These are phyloP conservation scores for Pythium aphanidermatum DNA, from an alignment of 352 stramenopile genomes.

Conservation along the genomic window DNA sequence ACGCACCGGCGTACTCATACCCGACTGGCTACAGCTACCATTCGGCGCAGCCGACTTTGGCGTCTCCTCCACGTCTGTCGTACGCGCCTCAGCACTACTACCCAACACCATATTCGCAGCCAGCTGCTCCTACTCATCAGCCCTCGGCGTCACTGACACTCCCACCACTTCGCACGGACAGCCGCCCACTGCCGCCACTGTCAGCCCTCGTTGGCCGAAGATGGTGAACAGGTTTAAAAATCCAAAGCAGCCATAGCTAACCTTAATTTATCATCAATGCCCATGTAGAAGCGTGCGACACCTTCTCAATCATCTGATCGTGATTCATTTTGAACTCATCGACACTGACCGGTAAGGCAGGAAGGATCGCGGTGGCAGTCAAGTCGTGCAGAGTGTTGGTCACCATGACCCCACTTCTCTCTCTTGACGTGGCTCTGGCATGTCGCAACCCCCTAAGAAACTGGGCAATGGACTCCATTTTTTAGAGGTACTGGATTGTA, in stretches of 20 bases:
- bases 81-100: constrained; percentile 4
- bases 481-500: too few relatives aligned
- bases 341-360: too few relatives aligned
- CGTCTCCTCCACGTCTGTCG: background rate
- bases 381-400: too few relatives aligned
- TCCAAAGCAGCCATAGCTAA: background rate
- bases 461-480: too few relatives aligned
- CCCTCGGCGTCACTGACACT: background rate
- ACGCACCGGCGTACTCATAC: background rate
- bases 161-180: constrained; percentile 15
- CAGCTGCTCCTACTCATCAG: background rate
- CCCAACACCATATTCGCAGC: background rate
- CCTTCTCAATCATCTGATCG: too few relatives aligned
- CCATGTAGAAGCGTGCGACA: too few relatives aligned
- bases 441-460: too few relatives aligned
- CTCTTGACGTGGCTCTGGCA: too few relatives aligned
- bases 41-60: background rate
- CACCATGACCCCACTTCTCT: too few relatives aligned
- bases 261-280: constrained; percentile 21
- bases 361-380: too few relatives aligned
- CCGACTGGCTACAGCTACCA: constrained; percentile 11
- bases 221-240: constrained; percentile 4
- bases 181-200: constrained; percentile 12
- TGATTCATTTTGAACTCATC: too few relatives aligned
- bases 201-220: constrained; percentile 12